Conservation (phyloP, 805 yeast species). For the Metschnikowia kofuensis region DNA sequence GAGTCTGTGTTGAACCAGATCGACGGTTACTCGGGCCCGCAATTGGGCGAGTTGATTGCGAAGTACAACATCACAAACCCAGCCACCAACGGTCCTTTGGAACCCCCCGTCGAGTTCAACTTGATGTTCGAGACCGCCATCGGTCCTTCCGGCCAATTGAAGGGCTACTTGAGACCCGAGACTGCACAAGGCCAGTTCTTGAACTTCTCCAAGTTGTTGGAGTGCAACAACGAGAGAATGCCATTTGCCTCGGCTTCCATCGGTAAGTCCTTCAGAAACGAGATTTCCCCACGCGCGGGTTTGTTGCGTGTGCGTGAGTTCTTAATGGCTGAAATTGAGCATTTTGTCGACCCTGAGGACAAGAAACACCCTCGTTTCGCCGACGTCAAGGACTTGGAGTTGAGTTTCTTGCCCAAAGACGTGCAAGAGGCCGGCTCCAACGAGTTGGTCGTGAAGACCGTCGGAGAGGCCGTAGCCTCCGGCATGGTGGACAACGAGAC, state of each 20-base stretch:
- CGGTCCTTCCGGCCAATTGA: constrained; percentile 96
- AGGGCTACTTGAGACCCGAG: constrained; percentile 96
- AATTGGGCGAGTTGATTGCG: constrained; percentile 83
- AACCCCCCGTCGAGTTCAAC: constrained; percentile 92
- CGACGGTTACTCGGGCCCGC: constrained; percentile 92
- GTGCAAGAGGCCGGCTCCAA: constrained; percentile 87
- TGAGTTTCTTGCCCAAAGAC: constrained; percentile 79
- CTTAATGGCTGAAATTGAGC: constrained; percentile 99
- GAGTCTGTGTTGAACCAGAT: constrained; percentile 87
- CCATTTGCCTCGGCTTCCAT: constrained; percentile 99
- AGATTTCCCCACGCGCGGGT: constrained; percentile 98
- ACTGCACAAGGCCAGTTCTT: constrained; percentile 99
- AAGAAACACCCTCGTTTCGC: constrained; percentile 79
- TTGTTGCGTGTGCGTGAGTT: constrained; percentile 97
- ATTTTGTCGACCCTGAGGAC: constrained; percentile 90
- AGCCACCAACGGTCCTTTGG: constrained; percentile 78
- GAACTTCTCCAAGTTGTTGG: constrained; percentile 89
- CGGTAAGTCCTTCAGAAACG: constrained; percentile 98
- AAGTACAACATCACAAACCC: constrained; percentile 89
- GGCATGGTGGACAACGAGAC: constrained; percentile 96
- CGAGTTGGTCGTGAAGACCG: constrained; percentile 55
- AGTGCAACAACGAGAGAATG: constrained; percentile 92
- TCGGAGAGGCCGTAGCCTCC: constrained; percentile 86
- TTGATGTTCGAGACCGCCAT: constrained; percentile 99
- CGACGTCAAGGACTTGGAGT: constrained; percentile 67